Conservation (phyloP, 306 rosid species). For the Trifolium subterraneum region DNA sequence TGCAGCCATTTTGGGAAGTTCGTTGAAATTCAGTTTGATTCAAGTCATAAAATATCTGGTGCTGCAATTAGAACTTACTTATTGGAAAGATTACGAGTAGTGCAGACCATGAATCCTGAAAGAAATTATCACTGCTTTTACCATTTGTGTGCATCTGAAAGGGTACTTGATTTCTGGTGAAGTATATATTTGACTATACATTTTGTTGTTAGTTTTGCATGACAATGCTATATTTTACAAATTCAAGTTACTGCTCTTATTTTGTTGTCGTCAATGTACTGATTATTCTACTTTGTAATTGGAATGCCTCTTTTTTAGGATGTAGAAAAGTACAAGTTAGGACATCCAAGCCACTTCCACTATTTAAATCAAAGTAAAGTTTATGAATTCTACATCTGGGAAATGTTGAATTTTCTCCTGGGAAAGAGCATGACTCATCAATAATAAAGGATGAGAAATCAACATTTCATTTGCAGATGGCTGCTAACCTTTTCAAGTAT, state of each 20-base stretch:
- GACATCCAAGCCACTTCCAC: slow-evolving; percentile 88
- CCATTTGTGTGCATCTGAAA: slow-evolving; percentile 87
- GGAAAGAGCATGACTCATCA: too few relatives aligned
- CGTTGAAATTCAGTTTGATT: too few relatives aligned
- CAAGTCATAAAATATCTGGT: too few relatives aligned
- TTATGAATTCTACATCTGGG: slow-evolving; percentile 89
- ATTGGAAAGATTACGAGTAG: too few relatives aligned
- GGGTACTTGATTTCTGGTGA: slow-evolving; percentile 56
- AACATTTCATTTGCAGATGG: too few relatives aligned
- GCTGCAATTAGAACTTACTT: too few relatives aligned
- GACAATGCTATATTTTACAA: slow-evolving; percentile 34
- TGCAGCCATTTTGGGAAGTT: too few relatives aligned
- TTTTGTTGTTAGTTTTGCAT: slow-evolving; percentile 22
- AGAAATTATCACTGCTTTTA: slow-evolving; percentile 98
- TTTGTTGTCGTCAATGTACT: slow-evolving; percentile 18
- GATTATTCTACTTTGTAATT: slow-evolving; percentile 42
- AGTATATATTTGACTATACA: slow-evolving; percentile 4
- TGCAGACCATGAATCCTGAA: slow-evolving; percentile 89
- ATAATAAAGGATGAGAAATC: too few relatives aligned
- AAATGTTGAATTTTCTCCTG: slow-evolving; percentile 84
- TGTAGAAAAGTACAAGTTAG: too few relatives aligned
- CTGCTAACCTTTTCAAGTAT: too few relatives aligned
- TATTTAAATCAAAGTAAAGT: too few relatives aligned
- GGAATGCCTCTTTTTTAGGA: slow-evolving; percentile 93
- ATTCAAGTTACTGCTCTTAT: slow-evolving; percentile 26